A percentile compares a stretch with the other conserved stretches of the same genome.
phyloP scores from a whole-genome alignment of 371 early-diverging fungal species.

The Basidiobolus meristosporus region DNA sequence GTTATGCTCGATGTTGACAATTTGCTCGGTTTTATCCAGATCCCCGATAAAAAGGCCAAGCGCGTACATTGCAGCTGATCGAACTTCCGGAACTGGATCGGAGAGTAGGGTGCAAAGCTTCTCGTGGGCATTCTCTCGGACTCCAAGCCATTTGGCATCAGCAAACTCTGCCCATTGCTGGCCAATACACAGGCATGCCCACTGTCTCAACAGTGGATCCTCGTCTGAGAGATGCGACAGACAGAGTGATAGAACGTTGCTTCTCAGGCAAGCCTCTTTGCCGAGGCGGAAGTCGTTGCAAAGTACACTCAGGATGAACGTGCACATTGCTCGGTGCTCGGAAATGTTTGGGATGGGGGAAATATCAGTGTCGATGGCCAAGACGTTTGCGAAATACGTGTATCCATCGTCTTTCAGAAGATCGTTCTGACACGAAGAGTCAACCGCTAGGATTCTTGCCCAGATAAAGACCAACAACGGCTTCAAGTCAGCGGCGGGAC shows the following conservation, averaged over 20 bases:
- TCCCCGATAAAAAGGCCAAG: constrained; percentile 62
- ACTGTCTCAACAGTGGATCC: constrained; percentile 77
- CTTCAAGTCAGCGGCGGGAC: constrained; percentile 82
- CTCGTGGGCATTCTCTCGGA: constrained; percentile 49
- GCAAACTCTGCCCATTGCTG: constrained; percentile 69
- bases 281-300: constrained; percentile 64
- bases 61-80: constrained; percentile 67
- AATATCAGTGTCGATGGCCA: constrained; percentile 53
- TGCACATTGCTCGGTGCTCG: constrained; percentile 80
- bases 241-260: constrained; percentile 42
- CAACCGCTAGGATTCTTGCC: constrained; percentile 88
- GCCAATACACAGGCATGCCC: constrained; percentile 71
- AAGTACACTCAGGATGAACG: constrained; percentile 78
- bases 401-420: constrained; percentile 82
- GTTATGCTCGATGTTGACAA: constrained; percentile 44
- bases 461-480: constrained; percentile 91
- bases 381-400: constrained; percentile 79
- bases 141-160: constrained; percentile 49
- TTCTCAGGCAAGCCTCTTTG: constrained; percentile 64
- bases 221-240: constrained; percentile 47
- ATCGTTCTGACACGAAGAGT: constrained; percentile 73
- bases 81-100: constrained; percentile 67
- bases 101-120: constrained; percentile 29
- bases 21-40: constrained; percentile 42
- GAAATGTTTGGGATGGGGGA: constrained; percentile 32